These are phyloP conservation scores for Tephrocybe sp. DNA, from an alignment of 768 basidiomycete genomes.

Conservation along the genomic window DNA sequence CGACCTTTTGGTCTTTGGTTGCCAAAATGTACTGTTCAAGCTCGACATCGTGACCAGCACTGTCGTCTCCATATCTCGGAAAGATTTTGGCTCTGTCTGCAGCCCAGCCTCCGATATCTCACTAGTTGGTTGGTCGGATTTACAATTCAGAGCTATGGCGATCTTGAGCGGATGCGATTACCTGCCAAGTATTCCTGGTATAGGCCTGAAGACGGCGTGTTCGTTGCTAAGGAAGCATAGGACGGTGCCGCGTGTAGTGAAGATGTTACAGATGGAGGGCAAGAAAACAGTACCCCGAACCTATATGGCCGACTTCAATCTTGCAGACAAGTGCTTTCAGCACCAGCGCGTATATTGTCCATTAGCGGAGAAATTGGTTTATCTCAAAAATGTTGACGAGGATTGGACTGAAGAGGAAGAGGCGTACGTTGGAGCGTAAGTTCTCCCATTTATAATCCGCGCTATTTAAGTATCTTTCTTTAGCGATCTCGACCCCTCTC, in stretches of 20 bases:
- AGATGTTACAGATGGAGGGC: slow-evolving; percentile 75
- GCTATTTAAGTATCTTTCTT: slow-evolving; percentile 15
- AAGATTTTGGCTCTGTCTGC: slow-evolving; percentile 64
- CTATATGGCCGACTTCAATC: slow-evolving; percentile 72
- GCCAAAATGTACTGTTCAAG: slow-evolving; percentile 90
- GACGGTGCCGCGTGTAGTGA: slow-evolving; percentile 81
- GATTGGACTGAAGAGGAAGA: slow-evolving; percentile 63
- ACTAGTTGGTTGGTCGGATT: slow-evolving; percentile 86
- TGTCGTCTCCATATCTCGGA: slow-evolving; percentile 65
- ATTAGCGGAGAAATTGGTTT: slow-evolving; percentile 56
- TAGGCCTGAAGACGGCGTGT: slow-evolving; percentile 94
- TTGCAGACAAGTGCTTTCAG: slow-evolving; percentile 90
- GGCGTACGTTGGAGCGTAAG: slow-evolving; percentile 71
- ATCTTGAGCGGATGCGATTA: slow-evolving; percentile 94
- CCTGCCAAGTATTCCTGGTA: slow-evolving; percentile 83
- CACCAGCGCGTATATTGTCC: slow-evolving; percentile 95
- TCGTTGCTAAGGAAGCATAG: slow-evolving; percentile 79
- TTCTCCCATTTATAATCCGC: slow-evolving; percentile 5
- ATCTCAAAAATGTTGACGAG: slow-evolving; percentile 63
- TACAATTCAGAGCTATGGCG: slow-evolving; percentile 90
- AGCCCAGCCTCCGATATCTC: slow-evolving; percentile 56
- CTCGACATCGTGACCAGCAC: slow-evolving; percentile 69
- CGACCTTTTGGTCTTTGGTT: slow-evolving; percentile 97
- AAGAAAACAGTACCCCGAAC: slow-evolving; percentile 76
- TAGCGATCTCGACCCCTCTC: slow-evolving; percentile 61